Conservation (phyloP, 129 eudicot genomes). For the Flaveria linearis region DNA sequence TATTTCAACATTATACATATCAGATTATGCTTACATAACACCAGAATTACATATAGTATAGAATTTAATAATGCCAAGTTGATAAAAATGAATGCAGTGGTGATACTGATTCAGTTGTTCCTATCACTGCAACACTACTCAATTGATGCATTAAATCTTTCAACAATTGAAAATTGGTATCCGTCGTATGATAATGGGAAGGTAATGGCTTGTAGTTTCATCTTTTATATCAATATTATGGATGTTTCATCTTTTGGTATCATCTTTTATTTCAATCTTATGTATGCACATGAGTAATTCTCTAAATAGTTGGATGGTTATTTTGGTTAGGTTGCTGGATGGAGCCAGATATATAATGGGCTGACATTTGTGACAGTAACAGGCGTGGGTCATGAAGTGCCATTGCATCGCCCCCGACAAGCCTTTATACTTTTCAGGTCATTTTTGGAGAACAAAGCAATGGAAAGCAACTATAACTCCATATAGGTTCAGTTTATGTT, state of each 20-base stretch:
- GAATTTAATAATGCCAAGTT: neutral
- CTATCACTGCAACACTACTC: slow-evolving; percentile 78
- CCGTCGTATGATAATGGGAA: slow-evolving; percentile 78
- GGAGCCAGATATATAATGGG: slow-evolving; percentile 84
- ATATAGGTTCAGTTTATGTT: slow-evolving; percentile 21
- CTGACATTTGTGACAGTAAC: slow-evolving; percentile 76
- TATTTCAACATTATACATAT: neutral
- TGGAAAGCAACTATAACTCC: slow-evolving; percentile 41
- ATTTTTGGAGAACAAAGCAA: slow-evolving; percentile 69
- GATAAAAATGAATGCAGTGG: slow-evolving; percentile 48
- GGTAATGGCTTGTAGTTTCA: slow-evolving; percentile 36
- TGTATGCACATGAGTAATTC: neutral
- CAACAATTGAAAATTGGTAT: slow-evolving; percentile 68
- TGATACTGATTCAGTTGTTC: slow-evolving; percentile 89
- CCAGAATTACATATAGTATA: neutral
- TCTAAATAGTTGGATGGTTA: neutral
- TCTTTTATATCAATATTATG: neutral
- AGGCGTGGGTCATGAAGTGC: slow-evolving; percentile 96
- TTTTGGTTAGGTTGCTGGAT: slow-evolving; percentile 75
- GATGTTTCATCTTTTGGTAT: neutral
- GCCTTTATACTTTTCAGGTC: slow-evolving; percentile 79
- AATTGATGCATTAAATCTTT: slow-evolving; percentile 77
- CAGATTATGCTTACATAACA: neutral
- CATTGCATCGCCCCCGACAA: slow-evolving; percentile 83
- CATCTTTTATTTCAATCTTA: neutral